Conservation (phyloP, 345 rosid genomes). For the Melaleuca alternifolia region DNA sequence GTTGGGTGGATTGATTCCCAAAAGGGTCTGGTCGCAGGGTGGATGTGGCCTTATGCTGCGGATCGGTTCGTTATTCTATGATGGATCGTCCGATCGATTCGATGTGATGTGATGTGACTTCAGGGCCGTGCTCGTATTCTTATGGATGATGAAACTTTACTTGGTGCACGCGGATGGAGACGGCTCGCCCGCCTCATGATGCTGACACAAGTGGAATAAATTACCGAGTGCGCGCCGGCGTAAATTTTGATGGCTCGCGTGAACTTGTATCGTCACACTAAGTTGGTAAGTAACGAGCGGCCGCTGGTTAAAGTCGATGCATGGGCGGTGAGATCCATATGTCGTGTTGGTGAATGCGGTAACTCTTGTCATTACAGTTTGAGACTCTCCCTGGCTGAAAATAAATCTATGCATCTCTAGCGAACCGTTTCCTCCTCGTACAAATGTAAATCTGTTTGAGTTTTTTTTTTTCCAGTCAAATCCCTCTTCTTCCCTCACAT, state of each 20-base stretch:
- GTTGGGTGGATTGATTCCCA: background rate
- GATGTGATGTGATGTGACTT: background rate
- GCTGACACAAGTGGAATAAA: background rate
- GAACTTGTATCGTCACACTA: accelerated
- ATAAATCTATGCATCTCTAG: background rate
- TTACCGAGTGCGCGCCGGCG: background rate
- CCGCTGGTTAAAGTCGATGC: background rate
- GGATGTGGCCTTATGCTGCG: background rate
- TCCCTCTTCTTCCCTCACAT: background rate
- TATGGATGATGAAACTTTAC: background rate
- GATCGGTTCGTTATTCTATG: background rate
- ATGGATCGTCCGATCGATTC: background rate
- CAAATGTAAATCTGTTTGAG: background rate
- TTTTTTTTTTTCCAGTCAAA: background rate
- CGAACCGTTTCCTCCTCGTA: no score
- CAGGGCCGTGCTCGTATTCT: background rate
- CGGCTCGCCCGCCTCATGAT: background rate
- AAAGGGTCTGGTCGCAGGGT: background rate
- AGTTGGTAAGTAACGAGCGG: accelerated
- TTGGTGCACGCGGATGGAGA: background rate
- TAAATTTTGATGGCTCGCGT: background rate
- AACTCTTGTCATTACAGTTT: accelerated
- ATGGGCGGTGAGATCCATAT: background rate
- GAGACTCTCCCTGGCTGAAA: background rate
- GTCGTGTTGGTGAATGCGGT: accelerated